Evolutionary conservation across 495 filamentous ascomycete genomes (phyloP), one percentile per base, ranked within the genome.

Genomic region (Tuber umbilicatum): DNA sequence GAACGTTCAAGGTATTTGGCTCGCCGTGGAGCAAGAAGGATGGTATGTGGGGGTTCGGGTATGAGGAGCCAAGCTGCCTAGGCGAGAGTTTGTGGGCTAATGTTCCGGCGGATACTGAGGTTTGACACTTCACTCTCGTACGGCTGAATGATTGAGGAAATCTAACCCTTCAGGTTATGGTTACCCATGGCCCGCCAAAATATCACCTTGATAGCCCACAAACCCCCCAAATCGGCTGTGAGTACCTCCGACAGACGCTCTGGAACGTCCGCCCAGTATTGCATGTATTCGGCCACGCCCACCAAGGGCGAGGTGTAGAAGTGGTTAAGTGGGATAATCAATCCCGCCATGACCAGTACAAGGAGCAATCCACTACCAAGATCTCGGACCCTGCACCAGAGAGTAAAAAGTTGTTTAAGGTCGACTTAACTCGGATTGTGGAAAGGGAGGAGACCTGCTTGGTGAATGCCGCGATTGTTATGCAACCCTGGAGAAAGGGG

Each of bases 281-380:
- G 17, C 94, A 98, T 83, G 87, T 97, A 73, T 97, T 96, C 83
- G 94, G 94, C 7, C 95, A 98, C 82, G 86, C 96, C 39, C 95
- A 98, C 83, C 89, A 85, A 74, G 89, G 87, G n/a, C 83, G 87
- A 73, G 90, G 90, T 1, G 89, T 85, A 17, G 85, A 90, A 78
- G 83, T 87, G 5, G 84, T 92, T 16, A 83, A 81, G 38, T 92
- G 90, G 90, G 85, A 87, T 74, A 31, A 67, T 3, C 2, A 27
- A 9, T 72, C 71, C 12, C 68, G 50, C 31, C 74, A 70, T 19
- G 31, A 78, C 6, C 68, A 45, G 43, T 81, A 74, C 38, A 75
- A 74, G 35, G 79, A 78, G 37, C 37, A 23, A 3, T 60, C 60
- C 0, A 60, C 70, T 10, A 27, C 43, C 0, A 23, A 16, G 7